Base-by-base conservation (phyloP, 2,329 filamentous ascomycete species). In the Colletotrichum tofieldiae region DNA sequence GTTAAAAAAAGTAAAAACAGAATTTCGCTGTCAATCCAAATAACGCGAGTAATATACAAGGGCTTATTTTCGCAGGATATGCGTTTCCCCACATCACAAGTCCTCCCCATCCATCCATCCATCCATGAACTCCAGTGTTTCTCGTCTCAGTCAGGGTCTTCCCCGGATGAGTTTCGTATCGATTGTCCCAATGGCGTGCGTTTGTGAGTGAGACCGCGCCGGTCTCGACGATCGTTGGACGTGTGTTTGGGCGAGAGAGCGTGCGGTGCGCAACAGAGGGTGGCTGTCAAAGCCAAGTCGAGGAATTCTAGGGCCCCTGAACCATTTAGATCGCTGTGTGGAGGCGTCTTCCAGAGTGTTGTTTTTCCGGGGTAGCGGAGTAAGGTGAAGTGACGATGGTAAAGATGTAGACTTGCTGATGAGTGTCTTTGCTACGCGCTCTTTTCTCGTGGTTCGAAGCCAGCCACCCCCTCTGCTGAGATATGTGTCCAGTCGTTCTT, bases 21-120 rank as follows among this genome's bases (percentile, higher is more conserved):
- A 52, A 63, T 51, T 32, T 63, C 58, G 69, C 65, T 59, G 58
- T 26, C 43, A 12, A 58, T 29, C 63, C n/a, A 52, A 68, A 59
- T 32, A 63, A 71, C 52, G 56, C 65, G 56, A 54, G 67, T 63
- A 63, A 43, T 71, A 41, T 71, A 71, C 68, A 68, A 54, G 37
- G 68, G 58, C 4, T 26, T 62, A 52, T 67, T 51, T 68, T 59
- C 49, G 64, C 41, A 43, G n/a, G 54, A 23, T 39, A 20, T 29
- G 43, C 41, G 49, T 52, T 45, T 43, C 51, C 60, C 56, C 61
- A 49, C 39, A 58, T 58, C 6, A 11, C 14, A 29, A 35, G 29
- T 58, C 35, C 49, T 47, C 37, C 16, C 67, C 37, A 35, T n/a
- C 7, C 14, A 47, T 29, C 29, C 35, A 39, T 52, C 61, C 61